Evolutionary conservation across 192 early-diverging fungal species (phyloP).

Genomic region (Backusella tuberculispora): DNA sequence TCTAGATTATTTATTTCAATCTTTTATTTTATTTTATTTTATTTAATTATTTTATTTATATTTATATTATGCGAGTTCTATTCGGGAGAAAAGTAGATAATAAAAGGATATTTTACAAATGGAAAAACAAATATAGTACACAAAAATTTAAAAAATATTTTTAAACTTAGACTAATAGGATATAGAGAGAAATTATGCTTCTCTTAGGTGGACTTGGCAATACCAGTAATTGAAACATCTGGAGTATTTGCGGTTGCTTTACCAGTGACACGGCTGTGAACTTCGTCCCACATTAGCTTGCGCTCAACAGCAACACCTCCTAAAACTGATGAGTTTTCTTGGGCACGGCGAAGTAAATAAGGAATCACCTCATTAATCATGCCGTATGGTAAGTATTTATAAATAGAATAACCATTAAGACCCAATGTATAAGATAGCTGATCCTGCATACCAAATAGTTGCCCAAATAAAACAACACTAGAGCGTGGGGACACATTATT

Average conservation of each 20-base stretch:
- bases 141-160: not conserved
- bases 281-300: constrained; percentile 61
- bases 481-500: constrained; percentile 54
- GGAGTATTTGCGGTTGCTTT: not conserved
- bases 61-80: constrained; percentile 13
- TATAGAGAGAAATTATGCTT: constrained; percentile 11
- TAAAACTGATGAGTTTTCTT: constrained; percentile 89
- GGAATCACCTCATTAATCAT: constrained; percentile 91
- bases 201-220: constrained; percentile 11
- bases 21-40: constrained; percentile 1
- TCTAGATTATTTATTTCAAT: not conserved
- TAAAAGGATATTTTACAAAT: constrained; percentile 1
- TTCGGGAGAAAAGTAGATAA: constrained; percentile 13
- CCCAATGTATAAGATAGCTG: constrained; percentile 83
- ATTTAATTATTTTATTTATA: not conserved
- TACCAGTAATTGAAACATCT: constrained; percentile 3
- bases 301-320: constrained; percentile 65
- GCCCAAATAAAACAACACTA: constrained; percentile 86
- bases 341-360: constrained; percentile 90
- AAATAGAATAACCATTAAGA: constrained; percentile 73
- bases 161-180: not conserved
- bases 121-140: constrained; percentile 21
- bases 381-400: constrained; percentile 96
- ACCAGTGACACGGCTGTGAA: constrained; percentile 47
- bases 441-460: constrained; percentile 96